Evolutionary conservation across 768 basidiomycete species (phyloP).

Genomic region (Leccinum fibrillosum): DNA sequence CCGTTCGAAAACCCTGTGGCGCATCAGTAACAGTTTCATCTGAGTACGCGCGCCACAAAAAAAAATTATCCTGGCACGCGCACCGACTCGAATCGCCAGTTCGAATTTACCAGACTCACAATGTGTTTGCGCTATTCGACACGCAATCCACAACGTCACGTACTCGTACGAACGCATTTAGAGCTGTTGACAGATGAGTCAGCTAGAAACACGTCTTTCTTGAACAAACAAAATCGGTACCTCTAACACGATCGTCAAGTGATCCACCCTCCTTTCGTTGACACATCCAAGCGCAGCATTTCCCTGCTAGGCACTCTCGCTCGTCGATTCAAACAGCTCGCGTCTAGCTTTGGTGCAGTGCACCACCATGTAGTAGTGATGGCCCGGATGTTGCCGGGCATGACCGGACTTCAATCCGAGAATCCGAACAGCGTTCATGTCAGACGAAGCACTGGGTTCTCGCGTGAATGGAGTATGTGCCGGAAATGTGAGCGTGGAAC

Average conservation of each 20-base stretch:
- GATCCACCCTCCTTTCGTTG: constrained; percentile 93
- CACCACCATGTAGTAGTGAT: constrained; percentile 87
- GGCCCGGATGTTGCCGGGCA: constrained; percentile 82
- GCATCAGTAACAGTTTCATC: background rate
- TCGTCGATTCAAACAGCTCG: constrained; percentile 15
- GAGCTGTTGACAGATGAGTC: constrained; percentile 47
- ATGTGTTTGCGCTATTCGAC: constrained; percentile 75
- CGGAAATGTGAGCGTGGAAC: constrained; percentile 60
- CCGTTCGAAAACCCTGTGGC: constrained; percentile 81
- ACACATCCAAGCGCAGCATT: constrained; percentile 63
- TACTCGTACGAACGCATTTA: constrained; percentile 93
- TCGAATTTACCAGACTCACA: constrained; percentile 67
- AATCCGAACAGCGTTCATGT: constrained; percentile 56
- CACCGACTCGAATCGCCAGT: constrained; percentile 72
- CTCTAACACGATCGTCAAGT: constrained; percentile 79
- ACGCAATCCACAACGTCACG: constrained; percentile 86
- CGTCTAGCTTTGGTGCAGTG: constrained; percentile 77
- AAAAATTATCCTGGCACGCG: background rate
- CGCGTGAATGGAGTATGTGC: constrained; percentile 6
- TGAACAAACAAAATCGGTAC: constrained; percentile 33
- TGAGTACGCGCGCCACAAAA: background rate
- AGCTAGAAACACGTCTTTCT: no score
- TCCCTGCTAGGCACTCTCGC: constrained; percentile 42
- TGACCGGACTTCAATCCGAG: constrained; percentile 77
- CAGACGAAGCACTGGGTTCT: constrained; percentile 34